These are phyloP conservation scores for Nemania abortiva DNA, from an alignment of 2,329 filamentous ascomycete species.

Conservation along the genomic window DNA sequence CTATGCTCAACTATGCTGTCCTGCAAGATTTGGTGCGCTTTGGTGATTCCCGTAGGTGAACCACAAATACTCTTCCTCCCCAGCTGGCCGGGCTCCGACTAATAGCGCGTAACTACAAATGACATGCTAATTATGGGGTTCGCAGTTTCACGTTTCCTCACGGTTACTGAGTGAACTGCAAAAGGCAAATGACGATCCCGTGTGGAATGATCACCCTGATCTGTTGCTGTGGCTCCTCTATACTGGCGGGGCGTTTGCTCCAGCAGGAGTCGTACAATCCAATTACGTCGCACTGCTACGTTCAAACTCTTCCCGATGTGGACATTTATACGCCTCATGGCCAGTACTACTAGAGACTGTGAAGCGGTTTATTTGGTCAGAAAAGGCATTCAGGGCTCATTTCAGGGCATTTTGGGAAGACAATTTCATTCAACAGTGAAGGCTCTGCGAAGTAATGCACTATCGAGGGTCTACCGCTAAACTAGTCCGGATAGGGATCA, in stretches of 20 bases:
- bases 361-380: conserved; percentile 57
- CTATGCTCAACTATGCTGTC: conserved; percentile 56
- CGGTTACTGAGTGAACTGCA: conserved; percentile 53
- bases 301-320: conserved; percentile 28
- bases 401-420: conserved; percentile 53
- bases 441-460: too few relatives aligned
- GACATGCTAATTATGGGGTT: conserved; percentile 30
- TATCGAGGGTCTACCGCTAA: too few relatives aligned
- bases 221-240: conserved; percentile 55
- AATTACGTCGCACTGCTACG: conserved; percentile 48
- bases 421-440: not conserved
- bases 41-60: conserved; percentile 55
- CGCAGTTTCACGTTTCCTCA: conserved; percentile 50
- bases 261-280: conserved; percentile 46
- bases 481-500: too few relatives aligned
- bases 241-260: conserved; percentile 56
- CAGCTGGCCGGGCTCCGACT: too few relatives aligned
- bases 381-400: conserved; percentile 51
- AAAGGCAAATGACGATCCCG: conserved; percentile 43
- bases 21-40: conserved; percentile 56
- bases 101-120: not conserved
- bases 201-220: conserved; percentile 52
- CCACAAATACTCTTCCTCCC: not conserved
- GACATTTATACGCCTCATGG: conserved; percentile 50
- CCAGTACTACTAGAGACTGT: conserved; percentile 49